phyloP scores from a whole-genome alignment of 305 asterid genomes.

The Rubia balearica region DNA sequence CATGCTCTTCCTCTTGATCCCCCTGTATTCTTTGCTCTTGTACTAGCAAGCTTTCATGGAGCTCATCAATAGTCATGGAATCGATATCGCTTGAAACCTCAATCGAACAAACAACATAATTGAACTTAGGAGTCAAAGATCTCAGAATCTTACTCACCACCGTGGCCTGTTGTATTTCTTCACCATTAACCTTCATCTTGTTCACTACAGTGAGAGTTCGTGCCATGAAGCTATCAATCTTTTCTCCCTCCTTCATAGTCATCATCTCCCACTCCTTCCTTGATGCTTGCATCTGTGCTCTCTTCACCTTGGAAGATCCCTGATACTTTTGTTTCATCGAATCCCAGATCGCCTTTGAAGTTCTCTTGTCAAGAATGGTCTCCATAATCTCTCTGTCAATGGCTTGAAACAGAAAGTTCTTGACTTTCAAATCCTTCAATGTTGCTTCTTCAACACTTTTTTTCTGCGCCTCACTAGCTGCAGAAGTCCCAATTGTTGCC shows the following conservation, averaged over 20 bases:
- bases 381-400: too few relatives aligned
- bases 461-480: too few relatives aligned
- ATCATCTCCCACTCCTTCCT: not conserved
- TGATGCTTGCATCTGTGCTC: not conserved
- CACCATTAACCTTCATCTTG: constrained; percentile 1
- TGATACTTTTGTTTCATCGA: not conserved
- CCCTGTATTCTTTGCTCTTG: not conserved
- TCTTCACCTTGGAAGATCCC: not conserved
- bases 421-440: too few relatives aligned
- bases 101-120: not conserved
- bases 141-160: not conserved
- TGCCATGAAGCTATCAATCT: not conserved
- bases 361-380: too few relatives aligned
- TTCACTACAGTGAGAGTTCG: not conserved
- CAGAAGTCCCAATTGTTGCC: too few relatives aligned
- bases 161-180: not conserved
- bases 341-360: too few relatives aligned
- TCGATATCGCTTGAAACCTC: not conserved
- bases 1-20: not conserved
- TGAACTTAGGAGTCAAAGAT: constrained; percentile 1
- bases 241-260: not conserved
- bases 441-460: too few relatives aligned
- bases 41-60: not conserved
- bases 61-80: constrained; percentile 1
- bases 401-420: too few relatives aligned